phyloP scores from a whole-genome alignment of 2,329 filamentous ascomycete genomes.

The Helotiales sp. region DNA sequence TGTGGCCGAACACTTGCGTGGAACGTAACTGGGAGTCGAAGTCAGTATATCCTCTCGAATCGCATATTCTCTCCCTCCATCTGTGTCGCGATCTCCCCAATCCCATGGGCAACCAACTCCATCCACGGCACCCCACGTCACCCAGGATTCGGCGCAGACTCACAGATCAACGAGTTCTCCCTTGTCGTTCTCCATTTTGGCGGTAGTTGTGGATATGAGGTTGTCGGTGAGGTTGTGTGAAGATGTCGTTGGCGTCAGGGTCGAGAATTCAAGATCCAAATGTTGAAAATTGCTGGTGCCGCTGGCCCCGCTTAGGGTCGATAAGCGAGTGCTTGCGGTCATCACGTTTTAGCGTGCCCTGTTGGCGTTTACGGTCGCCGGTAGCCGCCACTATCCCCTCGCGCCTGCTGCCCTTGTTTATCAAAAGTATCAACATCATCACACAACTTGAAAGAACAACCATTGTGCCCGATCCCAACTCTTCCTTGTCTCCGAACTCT shows the following conservation, averaged over 20 bases:
- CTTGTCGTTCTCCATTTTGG: slow-evolving; percentile 99
- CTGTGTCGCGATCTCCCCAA: too few relatives aligned
- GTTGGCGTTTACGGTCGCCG: neutral
- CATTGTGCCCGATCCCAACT: neutral
- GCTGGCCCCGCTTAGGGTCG: neutral
- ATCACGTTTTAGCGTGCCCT: neutral
- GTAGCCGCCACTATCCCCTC: neutral
- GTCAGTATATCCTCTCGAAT: slow-evolving; percentile 16
- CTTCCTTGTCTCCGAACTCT: too few relatives aligned
- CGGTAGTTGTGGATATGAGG: slow-evolving; percentile 45
- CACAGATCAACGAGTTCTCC: slow-evolving; percentile 99
- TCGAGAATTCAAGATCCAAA: slow-evolving; percentile 10
- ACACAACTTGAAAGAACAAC: neutral
- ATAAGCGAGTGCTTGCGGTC: neutral
- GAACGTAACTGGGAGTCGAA: slow-evolving; percentile 76
- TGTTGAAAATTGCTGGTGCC: slow-evolving; percentile 30
- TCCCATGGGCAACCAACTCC: too few relatives aligned
- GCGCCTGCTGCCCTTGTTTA: neutral
- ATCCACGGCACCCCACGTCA: neutral
- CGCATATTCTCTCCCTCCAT: neutral
- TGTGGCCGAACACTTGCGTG: slow-evolving; percentile 97
- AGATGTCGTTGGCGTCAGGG: slow-evolving; percentile 16
- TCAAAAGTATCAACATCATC: neutral
- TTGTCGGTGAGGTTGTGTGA: slow-evolving; percentile 22
- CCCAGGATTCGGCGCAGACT: slow-evolving; percentile 46